These are phyloP conservation scores for Dactylellina leptospora DNA, from an alignment of 2,329 filamentous ascomycete genomes.

Conservation along the genomic window DNA sequence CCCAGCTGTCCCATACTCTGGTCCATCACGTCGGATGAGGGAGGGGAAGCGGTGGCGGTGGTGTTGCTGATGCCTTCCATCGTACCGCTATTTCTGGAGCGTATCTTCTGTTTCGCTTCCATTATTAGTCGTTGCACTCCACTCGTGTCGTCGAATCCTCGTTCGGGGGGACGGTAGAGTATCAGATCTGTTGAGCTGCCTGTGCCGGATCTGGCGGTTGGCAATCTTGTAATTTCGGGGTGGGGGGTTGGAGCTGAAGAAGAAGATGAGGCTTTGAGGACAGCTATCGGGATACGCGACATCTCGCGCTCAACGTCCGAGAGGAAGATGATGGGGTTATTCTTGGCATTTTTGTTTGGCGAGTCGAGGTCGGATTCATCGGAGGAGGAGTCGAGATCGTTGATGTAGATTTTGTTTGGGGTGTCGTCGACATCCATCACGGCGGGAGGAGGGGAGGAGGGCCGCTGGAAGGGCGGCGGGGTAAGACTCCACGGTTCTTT, in stretches of 20 bases:
- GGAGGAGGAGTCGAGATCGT: slow-evolving; percentile 87
- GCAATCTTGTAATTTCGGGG: slow-evolving; percentile 61
- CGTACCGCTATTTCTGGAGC: slow-evolving; percentile 67
- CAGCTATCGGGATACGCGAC: slow-evolving; percentile 70
- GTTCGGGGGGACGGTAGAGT: slow-evolving; percentile 82
- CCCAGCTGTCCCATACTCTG: slow-evolving; percentile 30
- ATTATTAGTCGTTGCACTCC: slow-evolving; percentile 83
- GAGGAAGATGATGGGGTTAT: slow-evolving; percentile 74
- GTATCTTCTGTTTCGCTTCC: slow-evolving; percentile 75
- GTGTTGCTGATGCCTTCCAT: slow-evolving; percentile 14
- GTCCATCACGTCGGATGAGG: slow-evolving; percentile 24
- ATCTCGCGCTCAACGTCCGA: slow-evolving; percentile 87
- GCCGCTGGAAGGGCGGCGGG: slow-evolving; percentile 64
- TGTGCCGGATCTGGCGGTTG: slow-evolving; percentile 65
- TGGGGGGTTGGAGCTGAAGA: slow-evolving; percentile 67
- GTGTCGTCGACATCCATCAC: slow-evolving; percentile 64
- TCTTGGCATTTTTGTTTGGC: slow-evolving; percentile 68
- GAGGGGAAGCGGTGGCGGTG: neutral
- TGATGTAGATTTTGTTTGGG: slow-evolving; percentile 82
- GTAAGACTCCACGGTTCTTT: slow-evolving; percentile 77
- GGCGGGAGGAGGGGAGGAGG: slow-evolving; percentile 36
- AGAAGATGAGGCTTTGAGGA: slow-evolving; percentile 62
- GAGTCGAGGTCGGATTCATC: slow-evolving; percentile 68
- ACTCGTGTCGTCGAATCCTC: slow-evolving; percentile 74
- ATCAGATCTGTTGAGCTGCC: slow-evolving; percentile 66